Conservation (phyloP, 441 rosid species). For the Geranium incanum region DNA sequence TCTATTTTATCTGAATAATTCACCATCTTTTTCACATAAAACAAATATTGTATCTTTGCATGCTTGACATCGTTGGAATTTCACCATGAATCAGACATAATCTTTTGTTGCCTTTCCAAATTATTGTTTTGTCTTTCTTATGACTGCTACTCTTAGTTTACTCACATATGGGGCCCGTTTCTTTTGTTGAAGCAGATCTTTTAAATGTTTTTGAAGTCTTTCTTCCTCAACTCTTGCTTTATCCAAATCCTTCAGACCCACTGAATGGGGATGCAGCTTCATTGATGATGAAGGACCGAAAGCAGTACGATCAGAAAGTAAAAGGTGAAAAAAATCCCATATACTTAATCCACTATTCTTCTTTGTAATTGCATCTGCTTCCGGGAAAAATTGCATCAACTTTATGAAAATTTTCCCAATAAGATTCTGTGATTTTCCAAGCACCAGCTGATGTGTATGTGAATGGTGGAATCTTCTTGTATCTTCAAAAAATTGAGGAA, state of each 20-base stretch:
- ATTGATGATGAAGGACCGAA: constrained; percentile 52
- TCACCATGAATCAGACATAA: too few relatives aligned
- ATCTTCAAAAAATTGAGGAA: neutral
- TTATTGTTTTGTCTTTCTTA: neutral
- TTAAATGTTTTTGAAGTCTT: constrained; percentile 58
- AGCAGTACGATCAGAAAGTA: constrained; percentile 52
- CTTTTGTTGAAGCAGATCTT: constrained; percentile 41
- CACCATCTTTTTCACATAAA: too few relatives aligned
- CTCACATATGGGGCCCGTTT: neutral
- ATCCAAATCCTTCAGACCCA: constrained; percentile 64
- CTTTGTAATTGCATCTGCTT: neutral
- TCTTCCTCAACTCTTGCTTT: constrained; percentile 60
- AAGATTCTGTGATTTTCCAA: neutral
- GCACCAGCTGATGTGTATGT: neutral
- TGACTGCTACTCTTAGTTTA: neutral
- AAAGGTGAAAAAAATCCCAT: constrained; percentile 34
- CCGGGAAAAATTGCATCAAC: neutral
- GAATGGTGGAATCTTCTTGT: neutral
- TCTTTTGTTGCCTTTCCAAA: neutral
- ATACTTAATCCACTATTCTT: neutral
- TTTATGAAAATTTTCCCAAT: neutral
- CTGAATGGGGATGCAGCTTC: constrained; percentile 64
- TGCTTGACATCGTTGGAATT: too few relatives aligned
- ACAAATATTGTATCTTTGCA: too few relatives aligned
- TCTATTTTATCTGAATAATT: too few relatives aligned